A percentile compares a stretch with the other conserved stretches of the same genome.
Conservation (phyloP, 176 grass and related monocot species). For the Oropetium thomaeum region DNA sequence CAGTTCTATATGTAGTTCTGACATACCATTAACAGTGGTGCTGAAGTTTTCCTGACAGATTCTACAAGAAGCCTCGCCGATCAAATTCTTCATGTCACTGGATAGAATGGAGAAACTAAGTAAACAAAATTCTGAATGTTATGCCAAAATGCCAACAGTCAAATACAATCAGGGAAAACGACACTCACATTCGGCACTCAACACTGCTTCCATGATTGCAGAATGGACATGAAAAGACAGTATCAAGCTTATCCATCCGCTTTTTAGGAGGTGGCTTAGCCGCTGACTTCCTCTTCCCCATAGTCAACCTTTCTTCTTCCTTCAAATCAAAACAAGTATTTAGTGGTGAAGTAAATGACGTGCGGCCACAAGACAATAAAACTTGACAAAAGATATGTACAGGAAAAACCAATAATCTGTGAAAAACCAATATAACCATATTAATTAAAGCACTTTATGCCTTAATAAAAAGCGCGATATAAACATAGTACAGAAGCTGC, state of each 20-base stretch:
- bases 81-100: constrained; percentile 89
- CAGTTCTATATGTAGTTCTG: constrained; percentile 14
- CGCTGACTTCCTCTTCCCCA: constrained; percentile 73
- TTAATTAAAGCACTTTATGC: not conserved
- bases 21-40: constrained; percentile 70
- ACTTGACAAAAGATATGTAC: not conserved
- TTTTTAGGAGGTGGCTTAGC: constrained; percentile 79
- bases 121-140: constrained; percentile 24
- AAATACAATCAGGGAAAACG: not conserved
- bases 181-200: constrained; percentile 68
- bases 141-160: not conserved
- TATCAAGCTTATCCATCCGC: constrained; percentile 81
- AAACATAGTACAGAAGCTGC: not conserved
- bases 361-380: not conserved
- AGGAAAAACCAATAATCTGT: not conserved
- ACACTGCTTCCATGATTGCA: constrained; percentile 73
- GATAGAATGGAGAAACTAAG: constrained; percentile 10
- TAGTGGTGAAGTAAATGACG: not conserved
- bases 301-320: constrained; percentile 35
- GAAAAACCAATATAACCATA: not conserved
- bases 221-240: constrained; percentile 69
- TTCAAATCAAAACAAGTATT: constrained; percentile 11
- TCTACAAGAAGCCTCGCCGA: constrained; percentile 73
- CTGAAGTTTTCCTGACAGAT: constrained; percentile 91
- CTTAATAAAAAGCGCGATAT: not conserved